Conservation (phyloP, 352 stramenopile species). For the Pythium rhizo-oryzae region DNA sequence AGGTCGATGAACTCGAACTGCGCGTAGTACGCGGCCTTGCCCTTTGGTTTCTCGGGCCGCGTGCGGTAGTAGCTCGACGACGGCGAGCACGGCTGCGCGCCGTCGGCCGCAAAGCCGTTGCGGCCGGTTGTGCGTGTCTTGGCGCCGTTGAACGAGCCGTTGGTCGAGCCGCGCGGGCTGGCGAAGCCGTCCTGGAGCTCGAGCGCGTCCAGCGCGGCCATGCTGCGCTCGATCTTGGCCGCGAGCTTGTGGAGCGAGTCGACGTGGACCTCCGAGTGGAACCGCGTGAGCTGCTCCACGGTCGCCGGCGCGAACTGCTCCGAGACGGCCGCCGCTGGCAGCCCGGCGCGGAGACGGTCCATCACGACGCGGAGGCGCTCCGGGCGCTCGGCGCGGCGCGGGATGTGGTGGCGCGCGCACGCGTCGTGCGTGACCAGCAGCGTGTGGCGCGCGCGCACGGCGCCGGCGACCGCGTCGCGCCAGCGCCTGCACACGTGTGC, state of each 20-base stretch:
- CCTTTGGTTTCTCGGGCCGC: slow-evolving; percentile 25
- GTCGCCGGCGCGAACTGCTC: slow-evolving; percentile 38
- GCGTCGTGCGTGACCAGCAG: slow-evolving; percentile 52
- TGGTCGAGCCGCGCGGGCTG: slow-evolving; percentile 8
- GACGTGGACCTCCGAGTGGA: slow-evolving; percentile 62
- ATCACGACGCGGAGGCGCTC: slow-evolving; percentile 58
- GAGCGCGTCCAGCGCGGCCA: slow-evolving; percentile 49
- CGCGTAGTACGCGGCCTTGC: slow-evolving; percentile 52
- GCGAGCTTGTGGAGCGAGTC: slow-evolving; percentile 51
- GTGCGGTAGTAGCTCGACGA: slow-evolving; percentile 16
- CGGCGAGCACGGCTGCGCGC: slow-evolving; percentile 22
- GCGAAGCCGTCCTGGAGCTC: slow-evolving; percentile 20
- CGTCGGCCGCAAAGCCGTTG: background rate
- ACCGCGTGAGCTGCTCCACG: slow-evolving; percentile 51
- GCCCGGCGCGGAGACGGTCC: slow-evolving; percentile 30
- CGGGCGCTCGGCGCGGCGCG: slow-evolving; percentile 45
- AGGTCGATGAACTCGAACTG: slow-evolving; percentile 73
- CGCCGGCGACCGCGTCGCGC: slow-evolving; percentile 26
- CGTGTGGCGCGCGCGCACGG: slow-evolving; percentile 36
- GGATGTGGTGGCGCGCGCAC: slow-evolving; percentile 53
- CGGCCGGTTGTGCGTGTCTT: background rate
- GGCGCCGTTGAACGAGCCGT: slow-evolving; percentile 7
- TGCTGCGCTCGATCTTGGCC: slow-evolving; percentile 63
- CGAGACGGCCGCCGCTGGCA: slow-evolving; percentile 38
- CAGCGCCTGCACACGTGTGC: slow-evolving; percentile 35